Conservation (phyloP, 306 rosid genomes). For the Urtica urens region DNA sequence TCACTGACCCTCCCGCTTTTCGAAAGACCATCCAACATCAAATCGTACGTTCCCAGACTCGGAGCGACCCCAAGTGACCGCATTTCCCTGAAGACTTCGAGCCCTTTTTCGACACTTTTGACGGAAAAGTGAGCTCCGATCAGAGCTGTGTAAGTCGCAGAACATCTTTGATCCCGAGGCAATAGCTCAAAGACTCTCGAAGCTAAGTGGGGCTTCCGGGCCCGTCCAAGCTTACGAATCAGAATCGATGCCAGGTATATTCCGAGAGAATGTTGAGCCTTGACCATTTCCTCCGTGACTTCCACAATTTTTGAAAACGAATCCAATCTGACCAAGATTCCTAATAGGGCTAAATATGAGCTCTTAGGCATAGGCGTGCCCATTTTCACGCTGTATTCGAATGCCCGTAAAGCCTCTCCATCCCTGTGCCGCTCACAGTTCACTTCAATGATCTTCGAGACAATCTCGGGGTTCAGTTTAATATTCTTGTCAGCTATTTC, state of each 20-base stretch:
- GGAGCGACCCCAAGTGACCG: constrained; percentile 37
- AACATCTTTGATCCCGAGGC: constrained; percentile 53
- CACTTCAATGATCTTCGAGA: constrained; percentile 48
- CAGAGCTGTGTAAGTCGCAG: constrained; percentile 69
- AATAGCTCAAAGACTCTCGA: constrained; percentile 41
- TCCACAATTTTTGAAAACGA: constrained; percentile 33
- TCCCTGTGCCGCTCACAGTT: constrained; percentile 40
- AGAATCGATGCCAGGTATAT: constrained; percentile 42
- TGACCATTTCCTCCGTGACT: constrained; percentile 43
- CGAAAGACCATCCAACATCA: constrained; percentile 43
- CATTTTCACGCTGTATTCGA: constrained; percentile 34
- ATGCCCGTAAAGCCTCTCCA: constrained; percentile 56
- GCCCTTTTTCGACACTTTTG: constrained; percentile 51
- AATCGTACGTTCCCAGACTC: constrained; percentile 49
- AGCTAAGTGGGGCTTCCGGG: constrained; percentile 44
- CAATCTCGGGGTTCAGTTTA: constrained; percentile 25
- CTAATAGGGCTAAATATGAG: constrained; percentile 47
- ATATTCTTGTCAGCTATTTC: constrained; percentile 39
- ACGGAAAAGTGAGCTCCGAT: constrained; percentile 48
- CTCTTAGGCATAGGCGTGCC: constrained; percentile 37
- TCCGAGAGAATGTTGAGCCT: constrained; percentile 60
- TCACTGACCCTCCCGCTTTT: constrained; percentile 44
- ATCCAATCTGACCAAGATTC: constrained; percentile 43
- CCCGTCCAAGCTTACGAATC: constrained; percentile 47
- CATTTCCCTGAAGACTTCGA: constrained; percentile 43